These are phyloP conservation scores for Wickerhamomyces sp. DNA, from an alignment of 1,139 yeast species.

Conservation along the genomic window DNA sequence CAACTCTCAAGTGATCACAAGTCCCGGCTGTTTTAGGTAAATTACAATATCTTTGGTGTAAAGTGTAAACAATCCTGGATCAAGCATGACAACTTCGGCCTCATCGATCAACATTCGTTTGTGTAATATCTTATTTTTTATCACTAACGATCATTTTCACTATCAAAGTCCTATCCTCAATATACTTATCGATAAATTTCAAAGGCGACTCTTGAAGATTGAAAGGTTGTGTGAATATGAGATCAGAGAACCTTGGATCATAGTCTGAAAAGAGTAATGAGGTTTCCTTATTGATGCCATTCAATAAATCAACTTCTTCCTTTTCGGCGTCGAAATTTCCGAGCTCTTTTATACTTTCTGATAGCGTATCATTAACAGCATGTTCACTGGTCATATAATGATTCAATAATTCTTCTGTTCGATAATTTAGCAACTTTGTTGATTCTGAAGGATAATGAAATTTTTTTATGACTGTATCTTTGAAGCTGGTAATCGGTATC, in stretches of 20 bases:
- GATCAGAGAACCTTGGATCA: slow-evolving; percentile 22
- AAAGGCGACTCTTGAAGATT: slow-evolving; percentile 12
- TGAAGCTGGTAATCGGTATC: slow-evolving; percentile 14
- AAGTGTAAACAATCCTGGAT: too few species aligned
- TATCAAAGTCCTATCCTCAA: slow-evolving; percentile 18
- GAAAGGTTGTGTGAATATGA: slow-evolving; percentile 12
- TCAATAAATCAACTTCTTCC: slow-evolving; percentile 9
- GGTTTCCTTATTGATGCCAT: slow-evolving; percentile 11
- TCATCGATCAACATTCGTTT: background rate
- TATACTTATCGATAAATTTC: slow-evolving; percentile 14
- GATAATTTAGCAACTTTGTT: background rate
- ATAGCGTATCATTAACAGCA: background rate
- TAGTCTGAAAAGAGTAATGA: slow-evolving; percentile 14
- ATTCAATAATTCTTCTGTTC: background rate
- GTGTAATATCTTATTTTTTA: too few species aligned
- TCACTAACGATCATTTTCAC: slow-evolving; percentile 11
- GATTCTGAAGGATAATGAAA: background rate
- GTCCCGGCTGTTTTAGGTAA: too few species aligned
- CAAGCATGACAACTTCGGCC: background rate
- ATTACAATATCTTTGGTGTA: too few species aligned
- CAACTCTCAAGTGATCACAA: too few species aligned
- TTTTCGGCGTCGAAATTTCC: background rate
- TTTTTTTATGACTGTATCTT: slow-evolving; percentile 3
- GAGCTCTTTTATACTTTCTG: background rate
- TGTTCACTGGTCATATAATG: slow-evolving; percentile 1